phyloP scores from a whole-genome alignment of 1,139 yeast genomes.

The Arxiozyma slooffiae region DNA sequence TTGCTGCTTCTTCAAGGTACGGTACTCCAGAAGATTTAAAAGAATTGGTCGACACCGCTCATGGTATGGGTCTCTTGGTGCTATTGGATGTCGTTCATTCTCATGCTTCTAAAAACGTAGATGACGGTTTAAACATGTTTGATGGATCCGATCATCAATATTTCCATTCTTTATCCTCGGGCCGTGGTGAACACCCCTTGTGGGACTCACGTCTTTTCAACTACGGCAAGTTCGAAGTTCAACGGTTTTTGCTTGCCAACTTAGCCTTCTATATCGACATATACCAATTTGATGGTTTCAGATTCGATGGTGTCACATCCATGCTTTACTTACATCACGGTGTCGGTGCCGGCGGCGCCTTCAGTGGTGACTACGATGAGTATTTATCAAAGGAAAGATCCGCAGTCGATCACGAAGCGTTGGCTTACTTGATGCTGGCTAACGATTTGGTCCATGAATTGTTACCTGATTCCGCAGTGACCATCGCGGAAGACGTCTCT shows the following conservation, averaged over 20 bases:
- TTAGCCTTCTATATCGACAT: slow-evolving; percentile 75
- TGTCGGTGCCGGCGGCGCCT: slow-evolving; percentile 67
- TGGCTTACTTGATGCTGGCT: slow-evolving; percentile 79
- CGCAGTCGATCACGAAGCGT: slow-evolving; percentile 76
- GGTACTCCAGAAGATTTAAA: slow-evolving; percentile 94
- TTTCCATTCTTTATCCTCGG: slow-evolving; percentile 47
- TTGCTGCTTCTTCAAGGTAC: slow-evolving; percentile 78
- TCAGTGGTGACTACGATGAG: slow-evolving; percentile 88
- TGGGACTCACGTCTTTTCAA: slow-evolving; percentile 95
- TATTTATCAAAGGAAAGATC: slow-evolving; percentile 63
- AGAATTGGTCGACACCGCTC: slow-evolving; percentile 86
- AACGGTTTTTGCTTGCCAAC: slow-evolving; percentile 80
- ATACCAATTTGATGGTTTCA: slow-evolving; percentile 84
- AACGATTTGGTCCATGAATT: slow-evolving; percentile 60
- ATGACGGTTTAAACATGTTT: slow-evolving; percentile 85
- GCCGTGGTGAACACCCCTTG: slow-evolving; percentile 74
- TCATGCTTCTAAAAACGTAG: slow-evolving; percentile 88
- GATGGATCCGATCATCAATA: slow-evolving; percentile 95
- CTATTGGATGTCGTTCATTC: slow-evolving; percentile 90
- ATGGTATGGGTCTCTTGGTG: slow-evolving; percentile 76
- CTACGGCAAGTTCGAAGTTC: slow-evolving; percentile 82
- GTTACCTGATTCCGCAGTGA: slow-evolving; percentile 45
- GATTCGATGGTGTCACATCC: slow-evolving; percentile 94
- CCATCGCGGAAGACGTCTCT: slow-evolving; percentile 94
- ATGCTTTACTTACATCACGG: slow-evolving; percentile 93